Conservation (phyloP, 2,329 filamentous ascomycete genomes). For the Diaporthe aspalathi region DNA sequence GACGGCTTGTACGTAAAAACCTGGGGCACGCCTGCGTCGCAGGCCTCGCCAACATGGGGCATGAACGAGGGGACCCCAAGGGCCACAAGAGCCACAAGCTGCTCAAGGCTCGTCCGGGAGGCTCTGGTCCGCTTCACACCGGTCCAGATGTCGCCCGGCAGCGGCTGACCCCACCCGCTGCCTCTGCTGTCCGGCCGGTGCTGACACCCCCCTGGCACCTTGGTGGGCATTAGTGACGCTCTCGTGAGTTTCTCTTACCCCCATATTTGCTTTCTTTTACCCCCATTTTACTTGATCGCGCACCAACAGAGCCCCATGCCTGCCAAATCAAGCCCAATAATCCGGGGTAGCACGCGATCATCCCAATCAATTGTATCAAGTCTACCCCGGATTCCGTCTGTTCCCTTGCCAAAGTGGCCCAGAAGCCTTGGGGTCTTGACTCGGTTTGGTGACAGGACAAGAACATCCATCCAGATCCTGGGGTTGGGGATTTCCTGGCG, state of each 20-base stretch:
- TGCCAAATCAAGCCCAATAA: constrained; percentile 29
- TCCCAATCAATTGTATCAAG: constrained; percentile 17
- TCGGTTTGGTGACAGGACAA: constrained; percentile 2
- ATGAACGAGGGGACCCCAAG: neutral
- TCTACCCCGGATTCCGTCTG: constrained; percentile 30
- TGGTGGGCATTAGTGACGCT: constrained; percentile 27
- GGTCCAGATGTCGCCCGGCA: constrained; percentile 31
- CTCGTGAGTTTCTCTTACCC: constrained; percentile 38
- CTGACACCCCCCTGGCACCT: constrained; percentile 27
- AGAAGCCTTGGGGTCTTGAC: constrained; percentile 9
- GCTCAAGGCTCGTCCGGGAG: constrained; percentile 12
- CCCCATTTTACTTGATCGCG: constrained; percentile 40
- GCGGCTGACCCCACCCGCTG: constrained; percentile 39
- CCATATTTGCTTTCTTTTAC: constrained; percentile 39
- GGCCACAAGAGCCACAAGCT: neutral
- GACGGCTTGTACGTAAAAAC: constrained; percentile 38
- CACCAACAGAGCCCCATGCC: neutral
- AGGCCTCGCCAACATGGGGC: constrained; percentile 5
- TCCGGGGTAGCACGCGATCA: constrained; percentile 35
- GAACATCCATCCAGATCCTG: constrained; percentile 6
- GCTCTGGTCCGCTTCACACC: constrained; percentile 14
- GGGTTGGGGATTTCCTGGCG: constrained; percentile 17
- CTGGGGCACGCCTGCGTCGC: constrained; percentile 29
- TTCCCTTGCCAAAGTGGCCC: constrained; percentile 5
- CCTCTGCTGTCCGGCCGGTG: constrained; percentile 31